Evolutionary conservation across 768 basidiomycete genomes (phyloP).

Genomic region (Candolleomyces aberdarensis): DNA sequence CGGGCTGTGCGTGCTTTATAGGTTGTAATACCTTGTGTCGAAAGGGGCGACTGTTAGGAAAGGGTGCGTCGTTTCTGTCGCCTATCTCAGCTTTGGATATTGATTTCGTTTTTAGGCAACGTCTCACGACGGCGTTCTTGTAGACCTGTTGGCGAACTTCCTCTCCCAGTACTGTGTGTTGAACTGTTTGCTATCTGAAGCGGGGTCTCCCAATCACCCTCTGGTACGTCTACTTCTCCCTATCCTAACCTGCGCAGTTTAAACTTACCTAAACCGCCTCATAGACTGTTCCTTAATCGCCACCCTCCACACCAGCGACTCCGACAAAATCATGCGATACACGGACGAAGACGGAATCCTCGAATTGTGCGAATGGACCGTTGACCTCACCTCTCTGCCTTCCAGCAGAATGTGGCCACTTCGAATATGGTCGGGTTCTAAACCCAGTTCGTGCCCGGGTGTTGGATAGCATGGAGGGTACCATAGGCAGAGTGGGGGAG

Average conservation of each 20-base stretch:
- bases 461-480: conserved; percentile 81
- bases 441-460: conserved; percentile 85
- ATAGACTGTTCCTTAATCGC: conserved; percentile 74
- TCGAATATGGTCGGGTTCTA: conserved; percentile 68
- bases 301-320: conserved; percentile 72
- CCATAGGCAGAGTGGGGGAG: conserved; percentile 76
- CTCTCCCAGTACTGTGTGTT: conserved; percentile 1
- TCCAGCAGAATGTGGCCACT: conserved; percentile 65
- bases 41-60: no score
- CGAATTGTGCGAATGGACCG: conserved; percentile 85
- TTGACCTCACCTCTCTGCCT: conserved; percentile 78
- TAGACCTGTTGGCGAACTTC: conserved; percentile 28
- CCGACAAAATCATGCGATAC: conserved; percentile 76
- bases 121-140: conserved; percentile 82
- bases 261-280: no score
- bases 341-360: conserved; percentile 79
- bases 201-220: conserved; percentile 70
- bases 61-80: conserved; percentile 24
- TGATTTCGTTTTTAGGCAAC: conserved; percentile 50
- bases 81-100: neutral
- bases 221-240: conserved; percentile 14
- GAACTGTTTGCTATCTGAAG: conserved; percentile 32
- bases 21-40: no score
- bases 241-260: no score
- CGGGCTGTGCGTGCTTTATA: conserved; percentile 31